Conservation (phyloP, 1,139 yeast species). For the Debaryomyces sp. region DNA sequence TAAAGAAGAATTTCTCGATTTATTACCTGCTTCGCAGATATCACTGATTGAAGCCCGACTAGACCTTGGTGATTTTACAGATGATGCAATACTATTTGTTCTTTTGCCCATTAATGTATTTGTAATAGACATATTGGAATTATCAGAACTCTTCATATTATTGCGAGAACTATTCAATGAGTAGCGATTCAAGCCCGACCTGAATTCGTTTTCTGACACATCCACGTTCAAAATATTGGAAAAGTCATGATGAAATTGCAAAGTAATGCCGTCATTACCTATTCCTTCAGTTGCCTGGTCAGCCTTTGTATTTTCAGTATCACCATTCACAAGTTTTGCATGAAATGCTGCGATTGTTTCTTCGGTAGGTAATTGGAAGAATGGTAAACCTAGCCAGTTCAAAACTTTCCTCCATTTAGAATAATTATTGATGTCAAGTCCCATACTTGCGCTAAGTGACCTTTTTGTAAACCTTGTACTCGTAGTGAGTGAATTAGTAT, state of each 20-base stretch:
- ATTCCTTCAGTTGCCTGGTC: conserved; percentile 3
- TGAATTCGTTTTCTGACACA: conserved; percentile 31
- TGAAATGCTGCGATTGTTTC: conserved; percentile 33
- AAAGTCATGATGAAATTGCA: conserved; percentile 33
- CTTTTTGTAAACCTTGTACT: conserved; percentile 28
- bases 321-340: conserved; percentile 23
- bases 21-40: conserved; percentile 11
- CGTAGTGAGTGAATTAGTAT: conserved; percentile 27
- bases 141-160: conserved; percentile 9
- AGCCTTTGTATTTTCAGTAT: conserved; percentile 12
- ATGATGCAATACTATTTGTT: conserved; percentile 14
- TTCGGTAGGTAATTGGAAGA: conserved; percentile 46
- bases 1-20: conserved; percentile 2
- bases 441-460: conserved; percentile 29
- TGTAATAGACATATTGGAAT: not conserved
- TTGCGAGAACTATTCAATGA: conserved; percentile 25
- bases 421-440: conserved; percentile 27
- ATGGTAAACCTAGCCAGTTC: conserved; percentile 40
- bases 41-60: conserved; percentile 19
- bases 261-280: conserved; percentile 7
- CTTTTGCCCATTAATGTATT: conserved; percentile 7
- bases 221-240: conserved; percentile 39
- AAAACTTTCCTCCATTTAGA: conserved; percentile 41
- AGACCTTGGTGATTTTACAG: conserved; percentile 11
- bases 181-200: conserved; percentile 34